Base-by-base conservation (phyloP, 73 alveolate genomes). In the Paramecium sexaurelia region DNA sequence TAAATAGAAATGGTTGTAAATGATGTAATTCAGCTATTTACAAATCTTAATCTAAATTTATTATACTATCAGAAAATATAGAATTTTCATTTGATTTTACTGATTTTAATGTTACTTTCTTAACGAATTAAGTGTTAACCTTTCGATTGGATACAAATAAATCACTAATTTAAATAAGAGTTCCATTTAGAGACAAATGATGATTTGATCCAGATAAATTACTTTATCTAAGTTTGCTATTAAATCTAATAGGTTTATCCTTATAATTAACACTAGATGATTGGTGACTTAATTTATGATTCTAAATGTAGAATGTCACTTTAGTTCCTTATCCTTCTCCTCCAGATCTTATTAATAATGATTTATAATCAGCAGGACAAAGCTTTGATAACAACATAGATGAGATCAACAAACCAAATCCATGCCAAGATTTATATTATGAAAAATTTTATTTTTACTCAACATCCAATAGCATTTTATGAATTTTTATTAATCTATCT, bases 21-120 rank as follows among this genome's bases (percentile, higher is more conserved):
- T 61, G 83, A 61, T 61, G 39, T 15, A 61, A 5, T 61, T 61
- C 83, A 11, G 47, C 1, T 11, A 61, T 61, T 61, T 61, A 10
- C 17, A 29, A 32, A 61, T 61, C 83, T 61, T 29, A 29, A 29
- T 61, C 83, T 29, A 29, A 26, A 10, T 29, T 61, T 0, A 29
- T 26, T 29, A 29, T 29, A 13, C 83, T 61, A 61, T 61, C 83
- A 11, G 83, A 29, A 24, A 61, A 61, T 7, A 61, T 26, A 11
- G 83, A 61, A 26, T 61, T 61, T 61, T 61, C 83, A 61, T 61
- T 61, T 1, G 83, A 61, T 61, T 51, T 51, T 3, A 51, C 67
- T 17, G 67, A 51, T 51, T 61, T 61, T 6, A 61, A 10, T 22
- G 83, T 61, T 22, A 32, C 83, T 11, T 61, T 61, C 26, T 61